Percentiles rank a stretch among this genome's conserved stretches.
These are phyloP conservation scores for Lodderomyces jiufengensis DNA, from an alignment of 1,139 yeast genomes.

Conservation along the genomic window DNA sequence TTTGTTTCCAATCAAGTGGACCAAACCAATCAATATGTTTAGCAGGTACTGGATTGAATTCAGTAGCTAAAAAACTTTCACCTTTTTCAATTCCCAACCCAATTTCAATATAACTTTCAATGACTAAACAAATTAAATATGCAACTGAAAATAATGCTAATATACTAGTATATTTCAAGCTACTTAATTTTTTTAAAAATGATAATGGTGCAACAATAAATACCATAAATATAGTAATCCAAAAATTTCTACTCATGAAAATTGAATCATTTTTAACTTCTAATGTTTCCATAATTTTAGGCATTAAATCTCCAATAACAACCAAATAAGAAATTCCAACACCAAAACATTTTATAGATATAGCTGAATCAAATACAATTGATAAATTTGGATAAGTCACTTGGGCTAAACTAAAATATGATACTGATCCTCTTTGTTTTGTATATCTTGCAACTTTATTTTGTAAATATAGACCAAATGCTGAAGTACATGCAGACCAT, in stretches of 20 bases:
- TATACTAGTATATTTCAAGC: constrained; percentile 79
- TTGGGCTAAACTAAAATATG: constrained; percentile 52
- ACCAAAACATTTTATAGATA: constrained; percentile 73
- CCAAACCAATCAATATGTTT: constrained; percentile 30
- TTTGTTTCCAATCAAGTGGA: constrained; percentile 35
- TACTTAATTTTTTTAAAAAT: constrained; percentile 70
- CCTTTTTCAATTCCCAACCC: constrained; percentile 16
- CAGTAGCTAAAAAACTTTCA: not conserved
- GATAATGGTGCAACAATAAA: constrained; percentile 69
- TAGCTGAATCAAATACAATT: constrained; percentile 47
- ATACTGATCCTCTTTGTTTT: constrained; percentile 46
- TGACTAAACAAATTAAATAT: constrained; percentile 71
- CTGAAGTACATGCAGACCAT: constrained; percentile 49
- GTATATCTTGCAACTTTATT: constrained; percentile 50
- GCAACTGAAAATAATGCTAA: constrained; percentile 79
- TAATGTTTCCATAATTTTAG: constrained; percentile 58
- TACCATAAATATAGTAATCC: constrained; percentile 64
- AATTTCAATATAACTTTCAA: constrained; percentile 52
- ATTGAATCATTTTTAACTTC: constrained; percentile 19
- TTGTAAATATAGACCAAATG: constrained; percentile 52
- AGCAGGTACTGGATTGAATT: constrained; percentile 11
- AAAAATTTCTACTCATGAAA: constrained; percentile 50
- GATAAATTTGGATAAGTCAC: constrained; percentile 51
- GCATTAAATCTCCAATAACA: constrained; percentile 87
- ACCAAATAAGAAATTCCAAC: constrained; percentile 87